Percentiles rank a stretch among this genome's conserved stretches.
These are phyloP conservation scores for Collariella sp. DNA, from an alignment of 495 filamentous ascomycete species.

Conservation along the genomic window DNA sequence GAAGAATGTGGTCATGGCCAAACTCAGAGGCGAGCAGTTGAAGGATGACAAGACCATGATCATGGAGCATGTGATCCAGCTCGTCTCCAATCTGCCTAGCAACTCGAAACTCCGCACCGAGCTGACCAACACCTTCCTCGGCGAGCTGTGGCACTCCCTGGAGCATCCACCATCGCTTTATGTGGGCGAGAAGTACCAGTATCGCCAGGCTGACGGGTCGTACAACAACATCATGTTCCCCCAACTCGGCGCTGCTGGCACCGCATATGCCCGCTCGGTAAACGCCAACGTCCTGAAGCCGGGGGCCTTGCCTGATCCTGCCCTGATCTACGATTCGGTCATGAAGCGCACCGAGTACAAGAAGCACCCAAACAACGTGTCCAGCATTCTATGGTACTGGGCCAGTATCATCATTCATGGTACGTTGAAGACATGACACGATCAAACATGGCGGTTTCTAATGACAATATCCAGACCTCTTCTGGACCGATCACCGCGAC, in stretches of 20 bases:
- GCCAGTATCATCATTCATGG: conserved; percentile 85
- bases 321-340: conserved; percentile 65
- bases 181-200: conserved; percentile 56
- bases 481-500: conserved; percentile 37
- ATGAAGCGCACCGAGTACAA: conserved; percentile 42
- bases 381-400: conserved; percentile 81
- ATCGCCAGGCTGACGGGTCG: conserved; percentile 67
- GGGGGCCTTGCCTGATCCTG: conserved; percentile 63
- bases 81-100: conserved; percentile 57
- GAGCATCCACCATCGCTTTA: conserved; percentile 49
- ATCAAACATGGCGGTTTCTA: not conserved
- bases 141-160: conserved; percentile 59
- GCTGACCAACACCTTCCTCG: conserved; percentile 61
- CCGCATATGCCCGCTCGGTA: conserved; percentile 64
- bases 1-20: conserved; percentile 25
- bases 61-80: conserved; percentile 71
- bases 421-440: not conserved
- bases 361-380: conserved; percentile 60
- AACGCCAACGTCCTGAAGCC: conserved; percentile 54
- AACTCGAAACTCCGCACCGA: conserved; percentile 53
- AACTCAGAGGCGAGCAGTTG: conserved; percentile 44
- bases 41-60: conserved; percentile 69
- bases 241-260: conserved; percentile 38
- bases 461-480: conserved; percentile 24
- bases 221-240: conserved; percentile 44